Evolutionary conservation across 73 alveolate species (phyloP), one percentile per base, ranked within the genome.

Genomic region (Symbiodinium natans): DNA sequence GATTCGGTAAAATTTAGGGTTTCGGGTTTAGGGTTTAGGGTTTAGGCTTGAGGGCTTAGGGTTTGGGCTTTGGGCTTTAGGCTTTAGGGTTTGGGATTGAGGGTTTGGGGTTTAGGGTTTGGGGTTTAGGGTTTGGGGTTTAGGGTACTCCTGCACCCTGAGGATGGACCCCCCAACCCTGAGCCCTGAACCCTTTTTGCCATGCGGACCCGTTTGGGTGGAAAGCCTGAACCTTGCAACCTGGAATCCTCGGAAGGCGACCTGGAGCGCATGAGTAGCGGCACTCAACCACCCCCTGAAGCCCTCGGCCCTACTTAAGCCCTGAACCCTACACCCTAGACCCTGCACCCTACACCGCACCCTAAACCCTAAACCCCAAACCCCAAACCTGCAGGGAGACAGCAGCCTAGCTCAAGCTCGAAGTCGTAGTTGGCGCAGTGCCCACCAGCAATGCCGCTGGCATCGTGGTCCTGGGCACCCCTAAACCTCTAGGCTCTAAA

Each of bases 401-500:
- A 7, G 36, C 34, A 31, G 31, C 77, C 77, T 63, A 63, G 17
- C 2, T 31, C 31, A 31, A 63, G 77, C 77, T 63, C 77, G 77
- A 63, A 63, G 77, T 63, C 77, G 25, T 63, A 63, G 77, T 63
- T 63, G 15, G 77, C 77, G 31, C 77, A 63, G 36, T 63, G 77
- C 29, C 77, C 77, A 63, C 36, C 77, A 11, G 77, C 77, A 27
- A 63, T 63, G 0, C 77, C 77, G 77, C 77, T 63, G 77, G 36
- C 77, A 63, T 63, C 77, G 77, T 63, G 77, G 59, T 46, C 59
- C 59, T 46, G 21, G 59, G n/a, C n/a, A n/a, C n/a, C n/a, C n/a
- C n/a, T n/a, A n/a, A n/a, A n/a, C n/a, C n/a, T n/a, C n/a, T n/a
- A n/a, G n/a, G n/a, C n/a, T n/a, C n/a, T n/a, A n/a, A n/a, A n/a